Base-by-base conservation (phyloP, 768 basidiomycete genomes). In the Suillus spraguei region DNA sequence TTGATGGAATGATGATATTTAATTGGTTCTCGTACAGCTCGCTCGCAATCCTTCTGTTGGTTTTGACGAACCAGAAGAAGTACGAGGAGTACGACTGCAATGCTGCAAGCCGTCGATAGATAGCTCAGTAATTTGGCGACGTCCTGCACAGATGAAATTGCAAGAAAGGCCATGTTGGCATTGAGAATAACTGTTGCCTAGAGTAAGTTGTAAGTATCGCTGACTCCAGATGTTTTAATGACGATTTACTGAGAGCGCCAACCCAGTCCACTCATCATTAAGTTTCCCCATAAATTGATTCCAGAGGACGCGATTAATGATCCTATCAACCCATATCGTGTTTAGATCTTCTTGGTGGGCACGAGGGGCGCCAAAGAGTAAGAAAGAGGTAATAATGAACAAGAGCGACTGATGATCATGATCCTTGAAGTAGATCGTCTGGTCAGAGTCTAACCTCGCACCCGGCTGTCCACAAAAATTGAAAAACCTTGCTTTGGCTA, bases 161-260 rank as follows among this genome's bases (percentile, higher is more conserved):
- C 80, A 9, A 87, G 70, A 67, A 86, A 85, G 0, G 80, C 81
- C 1, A 87, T 80, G 59, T 85, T 85, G 3, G 82, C 82, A 33
- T 80, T 81, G 13, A 86, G 70, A 35, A 86, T 70, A 9, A 86
- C 82, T 0, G 82, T 83, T 2, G 77, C 78, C 84, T 85, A 33
- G 5, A 49, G 16, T 60, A n/a, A 52, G 22, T 52, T 20, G 5
- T 20, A 50, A 44, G 22, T 9, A 3, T 56, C 28, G 55, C 24
- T 10, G 38, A 50, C 22, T 24, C 33, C 17, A 11, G 22, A 17
- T 60, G 9, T 28, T 63, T 44, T 17, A 11, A 22, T 36, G 36
- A 35, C 38, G 36, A 67, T 81, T 36, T 55, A 85, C 85, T 61
- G 79, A 81, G 41, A 83, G 78, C 24, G 79, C 79, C 50, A 83